phyloP scores from a whole-genome alignment of 2,329 filamentous ascomycete genomes.

The Grosmannia huntii region DNA sequence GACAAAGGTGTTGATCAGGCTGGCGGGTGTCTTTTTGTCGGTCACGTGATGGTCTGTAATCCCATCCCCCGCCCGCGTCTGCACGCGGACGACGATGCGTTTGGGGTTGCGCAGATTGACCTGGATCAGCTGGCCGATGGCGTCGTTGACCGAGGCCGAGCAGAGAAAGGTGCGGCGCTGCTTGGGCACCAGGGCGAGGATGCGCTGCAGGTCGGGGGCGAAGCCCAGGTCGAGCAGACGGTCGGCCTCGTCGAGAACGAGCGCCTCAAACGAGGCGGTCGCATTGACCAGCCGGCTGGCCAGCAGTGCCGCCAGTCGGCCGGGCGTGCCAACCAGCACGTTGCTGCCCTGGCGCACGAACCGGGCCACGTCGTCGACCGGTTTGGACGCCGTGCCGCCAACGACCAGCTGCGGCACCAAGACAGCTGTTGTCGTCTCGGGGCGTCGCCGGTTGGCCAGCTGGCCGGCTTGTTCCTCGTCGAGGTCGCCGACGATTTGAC shows the following conservation, averaged over 20 bases:
- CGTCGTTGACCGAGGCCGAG: slow-evolving; percentile 91
- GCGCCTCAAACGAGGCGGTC: slow-evolving; percentile 78
- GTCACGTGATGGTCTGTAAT: neutral
- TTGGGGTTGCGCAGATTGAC: slow-evolving; percentile 90
- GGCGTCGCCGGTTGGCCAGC: slow-evolving; percentile 19
- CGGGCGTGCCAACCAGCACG: slow-evolving; percentile 74
- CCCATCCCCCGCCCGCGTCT: slow-evolving; percentile 40
- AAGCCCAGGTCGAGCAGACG: slow-evolving; percentile 87
- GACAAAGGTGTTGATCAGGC: slow-evolving; percentile 83
- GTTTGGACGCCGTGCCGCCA: slow-evolving; percentile 57
- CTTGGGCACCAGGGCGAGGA: slow-evolving; percentile 75
- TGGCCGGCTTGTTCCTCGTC: slow-evolving; percentile 3
- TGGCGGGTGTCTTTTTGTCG: slow-evolving; percentile 81
- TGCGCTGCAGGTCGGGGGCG: slow-evolving; percentile 78
- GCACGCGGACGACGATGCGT: slow-evolving; percentile 88
- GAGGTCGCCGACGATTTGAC: slow-evolving; percentile 9
- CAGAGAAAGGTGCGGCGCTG: slow-evolving; percentile 89
- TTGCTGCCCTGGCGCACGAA: slow-evolving; percentile 82
- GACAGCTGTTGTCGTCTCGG: slow-evolving; percentile 30
- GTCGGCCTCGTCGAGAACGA: slow-evolving; percentile 92
- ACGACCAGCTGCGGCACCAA: slow-evolving; percentile 80
- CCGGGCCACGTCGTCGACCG: slow-evolving; percentile 72
- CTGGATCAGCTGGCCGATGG: slow-evolving; percentile 82
- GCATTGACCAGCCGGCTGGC: slow-evolving; percentile 79
- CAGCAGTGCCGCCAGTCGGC: slow-evolving; percentile 75